Conservation (phyloP, 306 rosid genomes). For the Cucumis cinereus region DNA sequence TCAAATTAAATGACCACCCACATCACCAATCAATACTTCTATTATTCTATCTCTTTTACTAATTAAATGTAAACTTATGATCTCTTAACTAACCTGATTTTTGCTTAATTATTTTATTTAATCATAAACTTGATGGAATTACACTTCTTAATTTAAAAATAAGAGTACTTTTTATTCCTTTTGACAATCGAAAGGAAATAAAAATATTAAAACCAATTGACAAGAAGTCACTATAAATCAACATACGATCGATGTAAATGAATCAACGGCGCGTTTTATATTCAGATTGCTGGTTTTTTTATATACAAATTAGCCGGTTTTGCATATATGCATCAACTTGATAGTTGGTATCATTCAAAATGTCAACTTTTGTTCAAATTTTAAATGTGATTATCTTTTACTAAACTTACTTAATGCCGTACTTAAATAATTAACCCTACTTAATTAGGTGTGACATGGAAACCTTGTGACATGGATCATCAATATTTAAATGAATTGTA, state of each 20-base stretch:
- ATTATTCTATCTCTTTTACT: background rate
- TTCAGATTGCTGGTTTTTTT: background rate
- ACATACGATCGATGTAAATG: background rate
- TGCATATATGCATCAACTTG: background rate
- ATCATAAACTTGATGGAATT: no score
- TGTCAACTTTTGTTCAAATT: background rate
- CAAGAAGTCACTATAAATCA: background rate
- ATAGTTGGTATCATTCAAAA: background rate
- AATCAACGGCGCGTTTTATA: background rate
- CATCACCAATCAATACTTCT: background rate
- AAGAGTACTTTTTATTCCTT: no score
- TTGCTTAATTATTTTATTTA: no score
- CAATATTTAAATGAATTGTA: background rate
- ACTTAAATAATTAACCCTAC: background rate
- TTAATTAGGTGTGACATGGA: background rate
- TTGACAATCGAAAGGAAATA: no score
- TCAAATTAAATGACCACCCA: background rate
- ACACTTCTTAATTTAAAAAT: no score
- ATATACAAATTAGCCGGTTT: background rate
- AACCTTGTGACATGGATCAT: background rate
- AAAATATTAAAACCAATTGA: background rate
- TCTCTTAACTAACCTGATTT: no score
- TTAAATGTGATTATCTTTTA: background rate
- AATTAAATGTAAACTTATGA: no score
- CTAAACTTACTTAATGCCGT: background rate